Evolutionary conservation across 2,329 filamentous ascomycete species (phyloP).

Genomic region (Sarocladium oryzae): DNA sequence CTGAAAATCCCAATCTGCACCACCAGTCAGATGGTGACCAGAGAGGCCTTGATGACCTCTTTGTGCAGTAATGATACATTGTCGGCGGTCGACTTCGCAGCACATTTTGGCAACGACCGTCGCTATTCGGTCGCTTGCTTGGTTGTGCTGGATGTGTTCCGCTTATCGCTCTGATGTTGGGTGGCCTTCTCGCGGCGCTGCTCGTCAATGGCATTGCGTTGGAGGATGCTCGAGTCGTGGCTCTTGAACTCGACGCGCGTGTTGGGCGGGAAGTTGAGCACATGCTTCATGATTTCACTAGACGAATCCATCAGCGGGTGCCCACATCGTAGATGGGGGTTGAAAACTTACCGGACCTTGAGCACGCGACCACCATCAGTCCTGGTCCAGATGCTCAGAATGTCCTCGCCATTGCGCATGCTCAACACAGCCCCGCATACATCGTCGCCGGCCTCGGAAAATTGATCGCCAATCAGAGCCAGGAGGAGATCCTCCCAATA

Average conservation of each 20-base stretch:
- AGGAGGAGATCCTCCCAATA: conserved; percentile 95
- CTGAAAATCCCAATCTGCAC: background rate
- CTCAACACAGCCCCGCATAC: conserved; percentile 93
- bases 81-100: background rate
- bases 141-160: conserved; percentile 22
- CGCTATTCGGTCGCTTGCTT: conserved; percentile 28
- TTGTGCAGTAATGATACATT: conserved; percentile 8
- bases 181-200: conserved; percentile 76
- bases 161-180: conserved; percentile 39
- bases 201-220: conserved; percentile 84
- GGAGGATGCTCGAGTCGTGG: conserved; percentile 92
- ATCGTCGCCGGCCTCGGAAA: conserved; percentile 85
- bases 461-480: conserved; percentile 89
- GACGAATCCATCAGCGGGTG: background rate
- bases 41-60: background rate
- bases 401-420: conserved; percentile 91
- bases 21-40: background rate
- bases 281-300: conserved; percentile 89
- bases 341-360: conserved; percentile 73
- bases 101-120: background rate
- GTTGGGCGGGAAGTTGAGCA: conserved; percentile 78
- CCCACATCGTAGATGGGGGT: conserved; percentile 16
- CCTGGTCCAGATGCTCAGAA: conserved; percentile 95
- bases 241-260: conserved; percentile 93
- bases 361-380: conserved; percentile 89